These are phyloP conservation scores for Fagus crenata DNA, from an alignment of 306 rosid genomes.

Conservation along the genomic window DNA sequence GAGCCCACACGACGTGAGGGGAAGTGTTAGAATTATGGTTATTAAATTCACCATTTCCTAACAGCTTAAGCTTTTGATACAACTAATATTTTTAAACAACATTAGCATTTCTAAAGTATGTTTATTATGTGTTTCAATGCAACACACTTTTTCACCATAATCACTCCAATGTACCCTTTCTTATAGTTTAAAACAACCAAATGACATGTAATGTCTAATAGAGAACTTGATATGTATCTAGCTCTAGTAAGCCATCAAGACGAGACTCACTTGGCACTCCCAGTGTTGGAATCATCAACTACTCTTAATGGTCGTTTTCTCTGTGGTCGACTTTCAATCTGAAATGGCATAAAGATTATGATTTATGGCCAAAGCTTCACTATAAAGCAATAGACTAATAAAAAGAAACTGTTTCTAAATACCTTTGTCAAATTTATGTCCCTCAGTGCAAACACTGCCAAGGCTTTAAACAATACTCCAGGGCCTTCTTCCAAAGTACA, in stretches of 20 bases:
- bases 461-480: constrained; percentile 53
- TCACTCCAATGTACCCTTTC: not conserved
- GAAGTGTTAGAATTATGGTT: too few species aligned
- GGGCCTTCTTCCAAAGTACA: constrained; percentile 54
- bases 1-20: too few species aligned
- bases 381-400: constrained; percentile 18
- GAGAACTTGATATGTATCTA: not conserved
- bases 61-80: too few species aligned
- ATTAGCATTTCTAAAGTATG: not conserved
- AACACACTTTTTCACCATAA: not conserved
- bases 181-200: not conserved
- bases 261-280: constrained; percentile 49
- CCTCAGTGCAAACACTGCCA: constrained; percentile 55
- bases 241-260: not conserved
- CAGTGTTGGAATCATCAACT: constrained; percentile 53
- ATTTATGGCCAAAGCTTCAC: constrained; percentile 1
- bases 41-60: too few species aligned
- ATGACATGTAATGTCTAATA: not conserved
- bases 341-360: constrained; percentile 20
- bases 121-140: not conserved
- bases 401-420: constrained; percentile 6
- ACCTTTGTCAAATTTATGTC: constrained; percentile 52
- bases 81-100: too few species aligned
- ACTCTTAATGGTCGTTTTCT: constrained; percentile 56
- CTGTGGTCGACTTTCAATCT: constrained; percentile 67